phyloP scores from a whole-genome alignment of 495 filamentous ascomycete genomes.

The Pyronema domesticum region DNA sequence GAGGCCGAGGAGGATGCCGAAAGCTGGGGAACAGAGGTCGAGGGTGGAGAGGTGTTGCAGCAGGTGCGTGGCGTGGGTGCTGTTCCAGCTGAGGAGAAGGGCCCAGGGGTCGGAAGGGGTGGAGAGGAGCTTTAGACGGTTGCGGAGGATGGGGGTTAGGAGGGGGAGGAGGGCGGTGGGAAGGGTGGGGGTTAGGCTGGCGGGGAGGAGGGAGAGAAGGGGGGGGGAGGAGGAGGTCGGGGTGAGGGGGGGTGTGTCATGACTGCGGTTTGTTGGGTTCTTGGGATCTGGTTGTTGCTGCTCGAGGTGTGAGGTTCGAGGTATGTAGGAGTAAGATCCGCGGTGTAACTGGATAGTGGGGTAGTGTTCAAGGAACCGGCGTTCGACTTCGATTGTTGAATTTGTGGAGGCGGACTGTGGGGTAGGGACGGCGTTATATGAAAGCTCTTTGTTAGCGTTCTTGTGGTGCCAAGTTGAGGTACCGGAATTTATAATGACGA shows the following conservation, averaged over 20 bases:
- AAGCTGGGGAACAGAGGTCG: conserved; percentile 66
- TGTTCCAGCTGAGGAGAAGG: conserved; percentile 70
- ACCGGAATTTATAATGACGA: too few species aligned
- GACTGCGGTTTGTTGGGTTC: too few species aligned
- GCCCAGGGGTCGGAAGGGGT: conserved; percentile 66
- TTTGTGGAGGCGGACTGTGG: too few species aligned
- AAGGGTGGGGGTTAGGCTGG: conserved; percentile 49
- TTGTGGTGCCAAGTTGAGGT: too few species aligned
- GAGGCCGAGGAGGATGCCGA: conserved; percentile 59
- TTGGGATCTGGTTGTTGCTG: too few species aligned
- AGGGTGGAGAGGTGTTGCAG: conserved; percentile 45
- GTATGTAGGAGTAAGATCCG: too few species aligned
- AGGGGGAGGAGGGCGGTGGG: conserved; percentile 61
- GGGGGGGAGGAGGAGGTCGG: conserved; percentile 45
- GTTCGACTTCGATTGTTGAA: too few species aligned
- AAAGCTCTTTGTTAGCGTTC: too few species aligned
- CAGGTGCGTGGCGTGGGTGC: conserved; percentile 46
- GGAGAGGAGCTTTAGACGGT: conserved; percentile 58
- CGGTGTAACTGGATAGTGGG: too few species aligned
- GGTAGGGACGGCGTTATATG: too few species aligned
- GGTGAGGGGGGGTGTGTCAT: conserved; percentile 32
- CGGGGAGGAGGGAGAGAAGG: not conserved
- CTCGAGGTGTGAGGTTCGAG: too few species aligned
- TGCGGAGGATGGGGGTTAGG: conserved; percentile 78
- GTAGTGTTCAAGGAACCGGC: too few species aligned